Percentiles rank a stretch among this genome's conserved stretches.
These are phyloP conservation scores for Sclerotinia subarctica DNA, from an alignment of 2,329 filamentous ascomycete genomes.

Conservation along the genomic window DNA sequence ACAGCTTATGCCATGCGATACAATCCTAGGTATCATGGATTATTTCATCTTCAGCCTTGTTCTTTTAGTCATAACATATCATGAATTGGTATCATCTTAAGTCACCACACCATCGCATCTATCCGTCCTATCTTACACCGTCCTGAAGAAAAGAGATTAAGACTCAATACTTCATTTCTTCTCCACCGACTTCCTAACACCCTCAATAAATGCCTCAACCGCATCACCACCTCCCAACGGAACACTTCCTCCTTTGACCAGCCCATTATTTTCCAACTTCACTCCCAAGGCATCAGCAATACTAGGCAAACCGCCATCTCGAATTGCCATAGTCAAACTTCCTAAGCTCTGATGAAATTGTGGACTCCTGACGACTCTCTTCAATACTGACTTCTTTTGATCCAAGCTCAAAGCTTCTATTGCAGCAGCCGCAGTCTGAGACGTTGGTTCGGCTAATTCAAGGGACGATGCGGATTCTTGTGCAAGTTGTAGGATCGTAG, in stretches of 20 bases:
- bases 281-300: constrained; percentile 83
- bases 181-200: constrained; percentile 76
- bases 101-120: not conserved
- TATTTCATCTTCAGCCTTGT: not conserved
- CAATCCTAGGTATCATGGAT: not conserved
- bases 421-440: constrained; percentile 67
- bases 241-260: constrained; percentile 72
- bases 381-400: constrained; percentile 78
- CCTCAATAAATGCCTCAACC: constrained; percentile 86
- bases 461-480: constrained; percentile 62
- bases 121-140: constrained; percentile 5
- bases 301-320: constrained; percentile 86
- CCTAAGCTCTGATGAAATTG: constrained; percentile 86
- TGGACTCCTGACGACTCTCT: constrained; percentile 79
- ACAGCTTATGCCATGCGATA: not conserved
- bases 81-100: constrained; percentile 8
- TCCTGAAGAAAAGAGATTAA: not conserved
- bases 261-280: constrained; percentile 79
- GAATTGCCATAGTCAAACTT: constrained; percentile 80
- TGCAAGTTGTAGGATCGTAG: constrained; percentile 71
- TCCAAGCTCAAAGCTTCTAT: constrained; percentile 67
- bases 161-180: constrained; percentile 41
- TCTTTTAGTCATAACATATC: constrained; percentile 15
- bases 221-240: constrained; percentile 85
- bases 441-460: constrained; percentile 61